Percentiles rank a stretch among this genome's conserved stretches.
Evolutionary conservation across 345 rosid species (phyloP).

Genomic region (Aquilaria malaccensis): DNA sequence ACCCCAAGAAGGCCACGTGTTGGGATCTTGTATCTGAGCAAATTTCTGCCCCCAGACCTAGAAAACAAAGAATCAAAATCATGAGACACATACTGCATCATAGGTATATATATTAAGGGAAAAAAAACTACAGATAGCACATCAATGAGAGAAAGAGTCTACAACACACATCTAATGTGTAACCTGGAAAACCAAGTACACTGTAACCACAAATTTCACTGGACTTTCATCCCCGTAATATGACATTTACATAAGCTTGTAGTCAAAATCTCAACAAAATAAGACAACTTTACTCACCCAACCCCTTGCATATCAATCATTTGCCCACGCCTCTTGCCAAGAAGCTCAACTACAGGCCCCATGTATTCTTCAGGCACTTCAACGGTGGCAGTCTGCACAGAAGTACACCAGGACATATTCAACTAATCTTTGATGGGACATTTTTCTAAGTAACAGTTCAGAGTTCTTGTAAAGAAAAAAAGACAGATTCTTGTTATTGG

Average conservation of each 20-base stretch:
- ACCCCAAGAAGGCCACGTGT: constrained; percentile 97
- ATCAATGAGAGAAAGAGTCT: neutral
- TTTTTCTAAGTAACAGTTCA: too few relatives aligned
- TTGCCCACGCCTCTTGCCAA: constrained; percentile 90
- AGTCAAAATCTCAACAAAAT: neutral
- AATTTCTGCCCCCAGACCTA: constrained; percentile 82
- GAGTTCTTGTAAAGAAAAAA: too few relatives aligned
- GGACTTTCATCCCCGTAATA: neutral
- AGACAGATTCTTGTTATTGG: too few relatives aligned
- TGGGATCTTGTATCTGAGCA: constrained; percentile 81
- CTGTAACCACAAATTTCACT: neutral
- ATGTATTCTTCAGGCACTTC: constrained; percentile 93
- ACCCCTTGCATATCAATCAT: constrained; percentile 92
- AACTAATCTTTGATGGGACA: too few relatives aligned
- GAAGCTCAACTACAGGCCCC: constrained; percentile 98
- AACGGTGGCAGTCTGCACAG: constrained; percentile 75
- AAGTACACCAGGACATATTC: neutral
- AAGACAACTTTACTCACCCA: constrained; percentile 43
- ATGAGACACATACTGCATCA: constrained; percentile 1
- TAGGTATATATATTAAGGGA: neutral
- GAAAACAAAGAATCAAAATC: constrained; percentile 7
- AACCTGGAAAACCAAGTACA: too few relatives aligned
- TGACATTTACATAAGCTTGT: neutral
- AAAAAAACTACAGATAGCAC: too few relatives aligned
- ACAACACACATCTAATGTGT: too few relatives aligned